Conservation (phyloP, 176 grass and related monocot genomes). For the Triticum monococcum region DNA sequence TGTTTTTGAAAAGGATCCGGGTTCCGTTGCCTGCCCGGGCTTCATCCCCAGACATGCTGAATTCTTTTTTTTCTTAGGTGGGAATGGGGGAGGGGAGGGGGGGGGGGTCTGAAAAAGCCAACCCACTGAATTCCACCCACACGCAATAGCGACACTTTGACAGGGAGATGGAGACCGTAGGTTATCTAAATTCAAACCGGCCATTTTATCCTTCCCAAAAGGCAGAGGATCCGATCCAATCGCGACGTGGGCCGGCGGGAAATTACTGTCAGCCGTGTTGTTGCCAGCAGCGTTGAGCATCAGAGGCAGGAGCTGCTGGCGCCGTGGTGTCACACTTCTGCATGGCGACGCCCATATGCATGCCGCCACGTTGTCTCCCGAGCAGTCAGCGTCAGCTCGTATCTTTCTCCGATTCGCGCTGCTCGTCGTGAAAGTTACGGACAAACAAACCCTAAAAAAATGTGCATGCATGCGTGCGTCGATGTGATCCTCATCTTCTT, state of each 20-base stretch:
- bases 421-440: not conserved
- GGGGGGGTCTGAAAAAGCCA: no score
- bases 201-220: not conserved
- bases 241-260: not conserved
- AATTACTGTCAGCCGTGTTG: not conserved
- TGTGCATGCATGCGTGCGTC: not conserved
- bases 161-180: not conserved
- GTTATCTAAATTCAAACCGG: not conserved
- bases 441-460: not conserved
- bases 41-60: not conserved
- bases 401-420: not conserved
- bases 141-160: not conserved
- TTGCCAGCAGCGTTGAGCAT: not conserved
- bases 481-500: not conserved
- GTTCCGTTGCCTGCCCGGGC: no score
- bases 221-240: not conserved
- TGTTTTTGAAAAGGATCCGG: no score
- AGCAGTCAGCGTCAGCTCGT: not conserved
- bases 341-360: slow-evolving; percentile 1
- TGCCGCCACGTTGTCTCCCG: not conserved
- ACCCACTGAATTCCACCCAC: not conserved
- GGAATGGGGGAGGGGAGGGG: no score
- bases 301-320: not conserved
- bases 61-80: no score
- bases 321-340: not conserved